Evolutionary conservation across 139 green algal genomes (phyloP).

Genomic region (Micractinium sp.): DNA sequence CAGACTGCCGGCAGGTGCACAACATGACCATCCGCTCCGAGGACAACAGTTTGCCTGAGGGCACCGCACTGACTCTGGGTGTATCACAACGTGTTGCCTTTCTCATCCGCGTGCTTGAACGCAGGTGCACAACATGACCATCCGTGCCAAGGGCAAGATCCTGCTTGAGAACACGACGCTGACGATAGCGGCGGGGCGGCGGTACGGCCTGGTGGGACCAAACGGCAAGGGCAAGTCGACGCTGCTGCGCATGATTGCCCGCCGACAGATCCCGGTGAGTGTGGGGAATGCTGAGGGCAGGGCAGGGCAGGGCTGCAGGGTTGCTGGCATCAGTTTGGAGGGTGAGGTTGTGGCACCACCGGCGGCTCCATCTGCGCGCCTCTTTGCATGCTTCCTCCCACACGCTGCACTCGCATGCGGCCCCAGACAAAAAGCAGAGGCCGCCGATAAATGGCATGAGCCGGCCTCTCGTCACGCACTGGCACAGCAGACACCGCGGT

Average conservation of each 20-base stretch:
- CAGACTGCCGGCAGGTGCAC: conserved; percentile 55
- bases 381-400: no score
- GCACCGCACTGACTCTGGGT: conserved; percentile 94
- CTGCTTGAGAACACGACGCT: conserved; percentile 94
- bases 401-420: no score
- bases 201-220: conserved; percentile 87
- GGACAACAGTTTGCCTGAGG: conserved; percentile 97
- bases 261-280: conserved; percentile 89
- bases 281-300: not conserved
- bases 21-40: conserved; percentile 95
- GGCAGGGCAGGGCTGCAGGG: no score
- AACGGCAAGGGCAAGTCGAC: conserved; percentile 98
- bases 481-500: no score
- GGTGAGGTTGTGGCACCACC: no score
- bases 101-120: not conserved
- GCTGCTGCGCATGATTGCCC: conserved; percentile 94
- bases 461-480: no score
- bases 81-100: conserved; percentile 26
- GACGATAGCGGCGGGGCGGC: conserved; percentile 88
- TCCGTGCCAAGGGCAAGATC: conserved; percentile 98
- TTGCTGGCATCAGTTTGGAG: no score
- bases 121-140: conserved; percentile 94
- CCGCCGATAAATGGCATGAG: no score
- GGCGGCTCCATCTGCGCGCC: no score
- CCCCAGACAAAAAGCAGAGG: no score